Evolutionary conservation across 352 stramenopile species (phyloP), one percentile per base, ranked within the genome.

Genomic region (Pythium aristosporum): DNA sequence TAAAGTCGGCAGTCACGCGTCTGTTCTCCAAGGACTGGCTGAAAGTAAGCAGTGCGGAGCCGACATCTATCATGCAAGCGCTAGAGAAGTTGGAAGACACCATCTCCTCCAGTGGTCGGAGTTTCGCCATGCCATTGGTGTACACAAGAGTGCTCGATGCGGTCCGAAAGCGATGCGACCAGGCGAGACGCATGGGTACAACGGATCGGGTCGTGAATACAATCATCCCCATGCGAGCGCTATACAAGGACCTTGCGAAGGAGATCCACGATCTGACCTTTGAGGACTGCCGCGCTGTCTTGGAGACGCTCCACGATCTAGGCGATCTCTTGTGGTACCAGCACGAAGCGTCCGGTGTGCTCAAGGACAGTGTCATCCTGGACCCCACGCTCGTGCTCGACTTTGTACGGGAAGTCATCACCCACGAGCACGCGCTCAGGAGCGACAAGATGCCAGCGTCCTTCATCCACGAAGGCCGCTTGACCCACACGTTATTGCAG

Each of bases 351-450:
- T 42, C 30, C 9, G 55, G 55, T 9, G 30, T 57, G 7, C 16
- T 64, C 16, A 44, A 59, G 8, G 63, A 69, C 10, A 43, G 7
- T 9, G 21, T 69, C 2, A 64, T 69, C 18, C 13, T 69, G 20
- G 43, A 71, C 32, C 69, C 66, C 0, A 75, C 62, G 5, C 57
- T 80, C 25, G 73, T 73, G 0, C 62, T 80, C 5, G 67, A 80
- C 21, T 49, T 79, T 9, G 63, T 69, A 23, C 63, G 63, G 16
- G 63, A 64, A 41, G 63, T 69, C 7, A 61, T 69, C 32, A 64
- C n/a, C 7, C 63, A 69, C 23, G 62, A 68, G 20, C 30, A 59
- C 32, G 30, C 42, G 2, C 20, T 39, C 9, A 16, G 49, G 1
- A 39, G 37, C 18, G 41, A 41, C 2, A 13, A 47, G 3, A 20